A percentile compares a stretch with the other conserved stretches of the same genome.
Evolutionary conservation across 768 basidiomycete genomes (phyloP).

Genomic region (Pholiota molesta): DNA sequence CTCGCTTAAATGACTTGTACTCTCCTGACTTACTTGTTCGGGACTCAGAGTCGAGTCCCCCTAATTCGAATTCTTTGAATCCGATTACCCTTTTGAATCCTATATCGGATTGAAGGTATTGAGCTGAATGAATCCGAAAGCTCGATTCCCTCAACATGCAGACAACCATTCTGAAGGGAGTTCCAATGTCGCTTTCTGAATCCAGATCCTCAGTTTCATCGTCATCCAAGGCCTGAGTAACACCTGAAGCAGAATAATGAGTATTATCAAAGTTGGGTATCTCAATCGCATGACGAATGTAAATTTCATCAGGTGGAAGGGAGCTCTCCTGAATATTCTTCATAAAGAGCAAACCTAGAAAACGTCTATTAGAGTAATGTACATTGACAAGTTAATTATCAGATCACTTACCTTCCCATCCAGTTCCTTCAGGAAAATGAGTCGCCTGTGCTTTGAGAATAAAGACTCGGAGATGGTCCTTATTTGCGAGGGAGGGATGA

Average conservation of each 20-base stretch:
- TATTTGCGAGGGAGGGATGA: slow-evolving; percentile 14
- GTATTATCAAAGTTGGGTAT: neutral
- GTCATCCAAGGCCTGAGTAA: too few relatives aligned
- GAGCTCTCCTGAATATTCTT: slow-evolving; percentile 10
- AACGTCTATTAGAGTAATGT: too few relatives aligned
- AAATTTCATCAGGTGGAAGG: neutral
- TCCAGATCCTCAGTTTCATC: too few relatives aligned
- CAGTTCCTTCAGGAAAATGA: slow-evolving; percentile 11
- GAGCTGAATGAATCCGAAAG: slow-evolving; percentile 15
- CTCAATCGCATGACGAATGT: slow-evolving; percentile 6
- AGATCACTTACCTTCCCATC: slow-evolving; percentile 20
- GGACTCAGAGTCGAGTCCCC: slow-evolving; percentile 2
- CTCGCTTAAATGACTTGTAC: too few relatives aligned
- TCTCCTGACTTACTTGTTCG: slow-evolving; percentile 11
- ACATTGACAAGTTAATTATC: too few relatives aligned
- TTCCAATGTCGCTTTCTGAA: neutral
- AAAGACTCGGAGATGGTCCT: slow-evolving; percentile 6
- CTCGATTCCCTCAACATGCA: slow-evolving; percentile 29
- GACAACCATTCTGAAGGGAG: slow-evolving; percentile 20
- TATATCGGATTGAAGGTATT: slow-evolving; percentile 32
- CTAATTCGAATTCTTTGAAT: slow-evolving; percentile 29
- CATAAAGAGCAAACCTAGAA: slow-evolving; percentile 6
- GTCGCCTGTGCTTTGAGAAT: slow-evolving; percentile 5
- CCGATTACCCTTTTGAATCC: slow-evolving; percentile 28
- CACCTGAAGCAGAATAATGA: too few relatives aligned